phyloP scores from a whole-genome alignment of 163 green algal genomes.

The Chlorella variabilis region DNA sequence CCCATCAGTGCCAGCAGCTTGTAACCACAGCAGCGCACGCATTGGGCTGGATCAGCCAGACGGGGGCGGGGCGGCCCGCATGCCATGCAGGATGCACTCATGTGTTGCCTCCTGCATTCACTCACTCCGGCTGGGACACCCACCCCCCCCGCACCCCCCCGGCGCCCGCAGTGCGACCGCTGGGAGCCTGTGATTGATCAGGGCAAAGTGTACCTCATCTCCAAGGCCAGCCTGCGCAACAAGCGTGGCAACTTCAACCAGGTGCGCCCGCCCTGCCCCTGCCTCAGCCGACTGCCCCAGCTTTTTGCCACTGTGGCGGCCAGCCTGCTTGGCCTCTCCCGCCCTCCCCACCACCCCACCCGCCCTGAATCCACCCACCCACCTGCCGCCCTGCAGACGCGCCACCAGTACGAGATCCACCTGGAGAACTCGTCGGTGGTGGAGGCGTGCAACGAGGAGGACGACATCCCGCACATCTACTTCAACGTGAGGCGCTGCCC shows the following conservation, averaged over 20 bases:
- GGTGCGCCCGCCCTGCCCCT: conserved; percentile 36
- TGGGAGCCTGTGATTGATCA: conserved; percentile 53
- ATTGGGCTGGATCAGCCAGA: too few relatives aligned
- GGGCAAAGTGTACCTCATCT: conserved; percentile 84
- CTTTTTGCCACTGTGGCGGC: too few relatives aligned
- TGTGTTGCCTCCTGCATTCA: too few relatives aligned
- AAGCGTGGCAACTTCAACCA: conserved; percentile 83
- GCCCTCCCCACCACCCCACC: too few relatives aligned
- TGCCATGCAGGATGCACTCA: too few relatives aligned
- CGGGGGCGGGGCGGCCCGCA: too few relatives aligned
- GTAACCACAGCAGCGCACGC: too few relatives aligned
- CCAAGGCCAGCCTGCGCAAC: conserved; percentile 86
- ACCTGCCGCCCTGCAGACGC: conserved; percentile 27
- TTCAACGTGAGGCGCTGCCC: conserved; percentile 72
- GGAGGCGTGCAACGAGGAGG: conserved; percentile 63
- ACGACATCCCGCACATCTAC: conserved; percentile 80
- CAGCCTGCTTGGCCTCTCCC: background rate
- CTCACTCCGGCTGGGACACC: too few relatives aligned
- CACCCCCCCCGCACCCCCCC: background rate
- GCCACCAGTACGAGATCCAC: conserved; percentile 91
- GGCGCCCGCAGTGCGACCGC: conserved; percentile 35
- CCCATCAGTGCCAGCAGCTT: too few relatives aligned
- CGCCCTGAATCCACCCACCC: too few relatives aligned
- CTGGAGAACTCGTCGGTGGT: conserved; percentile 82
- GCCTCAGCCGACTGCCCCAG: too few relatives aligned